Percentiles rank a stretch among this genome's conserved stretches.
phyloP scores from a whole-genome alignment of 257 asterid species.

The Solanum sejunctum region DNA sequence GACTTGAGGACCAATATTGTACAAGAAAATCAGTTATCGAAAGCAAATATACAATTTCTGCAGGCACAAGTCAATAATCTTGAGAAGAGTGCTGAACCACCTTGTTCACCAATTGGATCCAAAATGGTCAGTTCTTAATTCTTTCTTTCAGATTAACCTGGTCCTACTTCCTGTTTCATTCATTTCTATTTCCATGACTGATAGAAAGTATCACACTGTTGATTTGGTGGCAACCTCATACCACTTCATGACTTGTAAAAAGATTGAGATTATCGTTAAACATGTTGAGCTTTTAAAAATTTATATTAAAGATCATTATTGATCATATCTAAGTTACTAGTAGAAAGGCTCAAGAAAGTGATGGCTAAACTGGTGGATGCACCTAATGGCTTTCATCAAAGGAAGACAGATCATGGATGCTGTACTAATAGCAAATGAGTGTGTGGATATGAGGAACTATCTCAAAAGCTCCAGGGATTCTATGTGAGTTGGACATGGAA shows the following conservation, averaged over 20 bases:
- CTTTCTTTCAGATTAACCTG: not conserved
- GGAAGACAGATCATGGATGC: too few relatives aligned
- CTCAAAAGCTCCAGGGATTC: too few relatives aligned
- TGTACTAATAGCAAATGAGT: too few relatives aligned
- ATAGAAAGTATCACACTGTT: not conserved
- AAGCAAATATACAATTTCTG: slow-evolving; percentile 29
- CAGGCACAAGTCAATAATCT: slow-evolving; percentile 42
- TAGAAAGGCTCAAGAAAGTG: too few relatives aligned
- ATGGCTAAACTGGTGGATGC: too few relatives aligned
- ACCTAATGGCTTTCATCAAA: too few relatives aligned
- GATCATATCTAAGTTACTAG: not conserved
- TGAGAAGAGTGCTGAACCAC: slow-evolving; percentile 19
- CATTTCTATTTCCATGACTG: not conserved
- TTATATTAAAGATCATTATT: not conserved
- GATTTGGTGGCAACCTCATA: not conserved
- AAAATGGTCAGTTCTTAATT: slow-evolving; percentile 24
- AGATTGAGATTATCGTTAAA: not conserved
- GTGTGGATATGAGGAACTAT: too few relatives aligned
- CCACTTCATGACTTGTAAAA: not conserved
- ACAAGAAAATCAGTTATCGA: slow-evolving; percentile 40
- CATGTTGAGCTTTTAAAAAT: not conserved
- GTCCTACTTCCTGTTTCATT: not conserved
- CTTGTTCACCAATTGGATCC: slow-evolving; percentile 22
- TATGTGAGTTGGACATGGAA: too few relatives aligned
- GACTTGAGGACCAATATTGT: slow-evolving; percentile 35